phyloP scores from a whole-genome alignment of 306 rosid species.

The Astragalus membranaceus region DNA sequence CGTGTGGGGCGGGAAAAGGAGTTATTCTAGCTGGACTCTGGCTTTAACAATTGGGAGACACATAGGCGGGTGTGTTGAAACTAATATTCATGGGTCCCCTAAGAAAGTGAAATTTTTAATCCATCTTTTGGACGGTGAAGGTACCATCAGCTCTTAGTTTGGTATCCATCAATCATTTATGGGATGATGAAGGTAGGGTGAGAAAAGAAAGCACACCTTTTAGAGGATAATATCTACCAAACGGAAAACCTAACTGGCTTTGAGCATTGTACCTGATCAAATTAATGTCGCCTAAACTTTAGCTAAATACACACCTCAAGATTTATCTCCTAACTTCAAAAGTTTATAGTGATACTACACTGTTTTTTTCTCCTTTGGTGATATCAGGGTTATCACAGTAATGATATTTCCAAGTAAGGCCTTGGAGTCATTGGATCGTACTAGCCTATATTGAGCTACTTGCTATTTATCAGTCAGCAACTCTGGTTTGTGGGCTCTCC shows the following conservation, averaged over 20 bases:
- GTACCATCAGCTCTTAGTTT: conserved; percentile 43
- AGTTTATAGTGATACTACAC: neutral
- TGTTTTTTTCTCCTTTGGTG: neutral
- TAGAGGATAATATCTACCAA: conserved; percentile 41
- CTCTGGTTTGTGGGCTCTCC: neutral
- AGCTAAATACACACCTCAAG: conserved; percentile 13
- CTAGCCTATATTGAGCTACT: neutral
- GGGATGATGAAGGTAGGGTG: conserved; percentile 41
- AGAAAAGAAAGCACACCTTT: conserved; percentile 31
- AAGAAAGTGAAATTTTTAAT: conserved; percentile 21
- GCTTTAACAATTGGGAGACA: conserved; percentile 45
- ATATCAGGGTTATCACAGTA: neutral
- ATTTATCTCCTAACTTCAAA: neutral
- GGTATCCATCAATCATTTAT: conserved; percentile 54
- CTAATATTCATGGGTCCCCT: conserved; percentile 52
- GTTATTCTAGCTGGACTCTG: conserved; percentile 47
- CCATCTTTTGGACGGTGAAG: conserved; percentile 35
- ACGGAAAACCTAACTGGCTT: conserved; percentile 47
- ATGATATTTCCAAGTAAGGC: conserved; percentile 12
- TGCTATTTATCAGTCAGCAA: neutral
- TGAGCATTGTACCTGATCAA: conserved; percentile 23
- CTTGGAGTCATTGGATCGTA: conserved; percentile 11
- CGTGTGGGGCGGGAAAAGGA: conserved; percentile 26
- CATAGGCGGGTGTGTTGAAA: conserved; percentile 42
- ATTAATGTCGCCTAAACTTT: conserved; percentile 11